Evolutionary conservation across 768 basidiomycete genomes (phyloP).

Genomic region (Rhodotorula paludigena): DNA sequence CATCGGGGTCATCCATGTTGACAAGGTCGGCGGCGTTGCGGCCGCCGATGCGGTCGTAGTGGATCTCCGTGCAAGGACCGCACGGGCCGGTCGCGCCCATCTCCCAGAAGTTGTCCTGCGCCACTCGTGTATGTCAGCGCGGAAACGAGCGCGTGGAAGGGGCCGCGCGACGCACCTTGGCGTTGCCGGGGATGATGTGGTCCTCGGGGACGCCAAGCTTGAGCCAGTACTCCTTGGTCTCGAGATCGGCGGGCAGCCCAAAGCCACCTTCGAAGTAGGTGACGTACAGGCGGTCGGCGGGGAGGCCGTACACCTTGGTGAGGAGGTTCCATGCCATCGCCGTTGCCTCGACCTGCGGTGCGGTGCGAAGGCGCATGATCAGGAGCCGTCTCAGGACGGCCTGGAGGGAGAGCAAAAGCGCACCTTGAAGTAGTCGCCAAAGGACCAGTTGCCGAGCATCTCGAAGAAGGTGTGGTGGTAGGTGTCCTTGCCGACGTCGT

Average conservation of each 20-base stretch:
- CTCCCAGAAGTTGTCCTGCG: slow-evolving; percentile 99
- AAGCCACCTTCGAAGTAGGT: slow-evolving; percentile 95
- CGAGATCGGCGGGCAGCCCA: slow-evolving; percentile 80
- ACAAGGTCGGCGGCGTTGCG: slow-evolving; percentile 88
- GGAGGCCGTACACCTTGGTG: slow-evolving; percentile 79
- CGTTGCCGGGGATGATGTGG: slow-evolving; percentile 86
- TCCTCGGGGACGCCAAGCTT: slow-evolving; percentile 81
- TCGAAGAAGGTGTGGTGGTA: slow-evolving; percentile 79
- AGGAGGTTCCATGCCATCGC: slow-evolving; percentile 89
- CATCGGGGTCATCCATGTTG: slow-evolving; percentile 92
- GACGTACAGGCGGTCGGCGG: slow-evolving; percentile 86
- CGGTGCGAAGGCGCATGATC: slow-evolving; percentile 6
- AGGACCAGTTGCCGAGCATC: slow-evolving; percentile 99
- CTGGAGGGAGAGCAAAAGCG: slow-evolving; percentile 15
- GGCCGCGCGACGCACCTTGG: too few relatives aligned
- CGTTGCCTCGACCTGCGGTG: slow-evolving; percentile 78
- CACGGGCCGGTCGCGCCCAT: slow-evolving; percentile 99
- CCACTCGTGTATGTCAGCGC: too few relatives aligned
- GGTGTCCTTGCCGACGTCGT: slow-evolving; percentile 97
- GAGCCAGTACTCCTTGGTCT: slow-evolving; percentile 81
- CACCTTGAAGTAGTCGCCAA: slow-evolving; percentile 99
- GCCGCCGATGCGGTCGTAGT: slow-evolving; percentile 96
- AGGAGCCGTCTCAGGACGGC: slow-evolving; percentile 2
- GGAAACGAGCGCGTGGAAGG: too few relatives aligned
- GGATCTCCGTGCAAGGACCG: slow-evolving; percentile 96